Evolutionary conservation across 2,329 filamentous ascomycete genomes (phyloP).

Genomic region (Botrytis aclada): DNA sequence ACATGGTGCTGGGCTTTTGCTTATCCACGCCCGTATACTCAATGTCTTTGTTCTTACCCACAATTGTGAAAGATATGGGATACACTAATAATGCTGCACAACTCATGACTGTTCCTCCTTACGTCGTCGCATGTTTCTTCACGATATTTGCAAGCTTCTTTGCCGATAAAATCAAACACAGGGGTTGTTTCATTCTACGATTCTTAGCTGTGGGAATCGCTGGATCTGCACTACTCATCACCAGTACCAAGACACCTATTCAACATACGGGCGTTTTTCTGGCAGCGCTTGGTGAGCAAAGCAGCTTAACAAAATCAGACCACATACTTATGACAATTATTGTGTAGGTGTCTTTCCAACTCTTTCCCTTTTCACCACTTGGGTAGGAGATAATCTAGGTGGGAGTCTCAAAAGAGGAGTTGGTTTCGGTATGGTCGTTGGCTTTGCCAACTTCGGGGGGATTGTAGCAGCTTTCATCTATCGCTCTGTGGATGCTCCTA

Average conservation of each 20-base stretch:
- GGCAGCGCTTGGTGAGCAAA: slow-evolving; percentile 56
- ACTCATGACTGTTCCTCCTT: slow-evolving; percentile 50
- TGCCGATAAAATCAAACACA: slow-evolving; percentile 67
- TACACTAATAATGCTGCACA: slow-evolving; percentile 53
- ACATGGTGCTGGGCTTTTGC: slow-evolving; percentile 55
- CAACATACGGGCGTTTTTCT: slow-evolving; percentile 83
- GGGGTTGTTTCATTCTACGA: slow-evolving; percentile 70
- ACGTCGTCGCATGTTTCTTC: slow-evolving; percentile 60
- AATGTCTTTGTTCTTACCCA: slow-evolving; percentile 44
- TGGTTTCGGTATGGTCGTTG: slow-evolving; percentile 81
- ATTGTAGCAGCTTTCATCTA: slow-evolving; percentile 51
- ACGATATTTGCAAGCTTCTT: slow-evolving; percentile 68
- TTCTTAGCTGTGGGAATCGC: slow-evolving; percentile 63
- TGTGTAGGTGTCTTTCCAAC: slow-evolving; percentile 73
- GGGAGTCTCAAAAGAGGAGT: slow-evolving; percentile 91
- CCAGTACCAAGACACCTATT: slow-evolving; percentile 57
- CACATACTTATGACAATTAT: background rate
- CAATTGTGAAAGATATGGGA: slow-evolving; percentile 49
- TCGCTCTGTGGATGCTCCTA: slow-evolving; percentile 40
- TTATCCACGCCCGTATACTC: slow-evolving; percentile 50
- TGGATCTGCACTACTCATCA: slow-evolving; percentile 77
- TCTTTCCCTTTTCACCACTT: slow-evolving; percentile 79
- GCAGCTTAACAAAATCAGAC: slow-evolving; percentile 16
- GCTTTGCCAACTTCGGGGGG: slow-evolving; percentile 87
- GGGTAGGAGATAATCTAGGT: slow-evolving; percentile 84